These are phyloP conservation scores for Diaporthe aspalathi DNA, from an alignment of 2,329 filamentous ascomycete genomes.

Conservation along the genomic window DNA sequence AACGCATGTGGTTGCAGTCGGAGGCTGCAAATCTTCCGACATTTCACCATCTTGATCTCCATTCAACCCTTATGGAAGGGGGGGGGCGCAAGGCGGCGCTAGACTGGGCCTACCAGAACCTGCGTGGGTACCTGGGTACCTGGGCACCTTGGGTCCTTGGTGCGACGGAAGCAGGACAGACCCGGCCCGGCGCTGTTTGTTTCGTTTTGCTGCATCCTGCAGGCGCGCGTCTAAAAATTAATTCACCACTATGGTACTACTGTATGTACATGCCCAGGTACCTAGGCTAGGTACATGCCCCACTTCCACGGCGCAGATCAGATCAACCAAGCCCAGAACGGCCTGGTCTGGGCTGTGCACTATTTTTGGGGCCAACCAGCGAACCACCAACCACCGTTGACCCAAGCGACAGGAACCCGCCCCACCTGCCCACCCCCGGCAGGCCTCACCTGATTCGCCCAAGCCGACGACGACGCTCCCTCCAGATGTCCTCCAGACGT, in stretches of 20 bases:
- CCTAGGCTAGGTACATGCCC: background rate
- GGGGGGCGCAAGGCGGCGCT: background rate
- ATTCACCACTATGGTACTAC: too few species aligned
- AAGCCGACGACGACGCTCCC: too few species aligned
- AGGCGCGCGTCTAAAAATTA: conserved; percentile 40
- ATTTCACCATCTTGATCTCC: too few species aligned
- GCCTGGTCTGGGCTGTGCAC: conserved; percentile 6
- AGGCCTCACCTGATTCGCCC: conserved; percentile 15
- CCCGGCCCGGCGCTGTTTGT: conserved; percentile 12
- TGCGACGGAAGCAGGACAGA: conserved; percentile 3
- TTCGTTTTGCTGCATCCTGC: conserved; percentile 26
- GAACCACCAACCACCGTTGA: too few species aligned
- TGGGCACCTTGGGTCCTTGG: too few species aligned
- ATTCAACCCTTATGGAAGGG: too few species aligned
- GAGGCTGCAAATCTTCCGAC: background rate
- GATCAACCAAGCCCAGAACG: background rate
- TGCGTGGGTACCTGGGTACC: too few species aligned
- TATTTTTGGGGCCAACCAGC: conserved; percentile 33
- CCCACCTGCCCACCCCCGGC: too few species aligned
- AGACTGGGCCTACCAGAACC: too few species aligned
- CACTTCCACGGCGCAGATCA: too few species aligned
- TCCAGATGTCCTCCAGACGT: too few species aligned
- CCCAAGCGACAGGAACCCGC: background rate
- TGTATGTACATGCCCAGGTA: too few species aligned
- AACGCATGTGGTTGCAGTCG: conserved; percentile 12